These are phyloP conservation scores for Tuber indicum DNA, from an alignment of 495 filamentous ascomycete genomes.

Conservation along the genomic window DNA sequence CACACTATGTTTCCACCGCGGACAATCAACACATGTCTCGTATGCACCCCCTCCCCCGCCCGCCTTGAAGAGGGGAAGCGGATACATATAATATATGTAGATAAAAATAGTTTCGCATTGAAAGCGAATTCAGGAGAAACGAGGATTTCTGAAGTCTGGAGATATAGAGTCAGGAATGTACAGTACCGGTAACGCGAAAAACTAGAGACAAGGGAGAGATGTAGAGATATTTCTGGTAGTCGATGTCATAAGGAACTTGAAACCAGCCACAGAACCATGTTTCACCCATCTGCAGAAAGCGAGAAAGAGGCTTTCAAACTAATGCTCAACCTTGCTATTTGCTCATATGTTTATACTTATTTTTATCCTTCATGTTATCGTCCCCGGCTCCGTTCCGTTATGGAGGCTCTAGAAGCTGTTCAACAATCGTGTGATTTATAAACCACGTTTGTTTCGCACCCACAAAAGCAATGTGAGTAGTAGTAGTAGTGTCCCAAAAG, in stretches of 20 bases:
- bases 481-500: background rate
- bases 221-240: background rate
- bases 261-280: background rate
- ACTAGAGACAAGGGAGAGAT: background rate
- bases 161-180: background rate
- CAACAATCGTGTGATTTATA: background rate
- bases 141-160: background rate
- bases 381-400: background rate
- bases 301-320: background rate
- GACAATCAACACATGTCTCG: background rate
- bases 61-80: background rate
- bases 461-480: background rate
- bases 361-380: background rate
- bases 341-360: background rate
- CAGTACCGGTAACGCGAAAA: background rate
- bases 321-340: background rate
- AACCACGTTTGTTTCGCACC: background rate
- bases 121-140: background rate
- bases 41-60: background rate
- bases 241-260: background rate
- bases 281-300: background rate
- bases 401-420: background rate
- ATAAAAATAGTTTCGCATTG: background rate
- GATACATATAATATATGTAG: no score
- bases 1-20: background rate